Conservation (phyloP, 257 asterid species). For the Scutellaria galericulata region DNA sequence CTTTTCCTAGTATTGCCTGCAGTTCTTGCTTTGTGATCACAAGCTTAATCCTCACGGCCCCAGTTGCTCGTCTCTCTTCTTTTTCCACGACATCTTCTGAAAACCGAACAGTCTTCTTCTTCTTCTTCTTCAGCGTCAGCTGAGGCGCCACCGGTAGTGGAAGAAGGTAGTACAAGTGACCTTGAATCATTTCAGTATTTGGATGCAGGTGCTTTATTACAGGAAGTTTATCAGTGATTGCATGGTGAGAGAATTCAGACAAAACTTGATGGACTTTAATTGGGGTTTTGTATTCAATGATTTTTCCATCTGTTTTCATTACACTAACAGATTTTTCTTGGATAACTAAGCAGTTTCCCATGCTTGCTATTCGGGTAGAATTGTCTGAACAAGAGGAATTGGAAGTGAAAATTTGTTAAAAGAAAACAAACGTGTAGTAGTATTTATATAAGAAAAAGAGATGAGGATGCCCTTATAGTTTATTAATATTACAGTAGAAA, state of each 20-base stretch:
- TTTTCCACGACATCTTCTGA: constrained; percentile 46
- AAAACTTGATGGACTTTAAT: constrained; percentile 58
- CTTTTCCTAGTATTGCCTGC: constrained; percentile 59
- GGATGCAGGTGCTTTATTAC: constrained; percentile 56
- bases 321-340: constrained; percentile 51
- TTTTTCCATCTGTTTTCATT: constrained; percentile 72
- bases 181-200: constrained; percentile 54
- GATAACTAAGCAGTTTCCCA: constrained; percentile 79
- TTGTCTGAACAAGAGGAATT: background rate
- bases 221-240: constrained; percentile 59
- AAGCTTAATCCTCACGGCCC: constrained; percentile 71
- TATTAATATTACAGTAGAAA: constrained; percentile 38
- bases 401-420: constrained; percentile 15
- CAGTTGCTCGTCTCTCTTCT: constrained; percentile 41
- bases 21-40: constrained; percentile 72
- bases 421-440: constrained; percentile 6
- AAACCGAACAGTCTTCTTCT: constrained; percentile 50
- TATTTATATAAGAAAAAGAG: constrained; percentile 46
- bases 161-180: constrained; percentile 61
- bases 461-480: constrained; percentile 42
- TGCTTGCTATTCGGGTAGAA: constrained; percentile 31
- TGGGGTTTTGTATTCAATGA: constrained; percentile 68
- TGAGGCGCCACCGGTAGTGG: constrained; percentile 49
- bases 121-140: constrained; percentile 32
- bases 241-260: constrained; percentile 59